These are phyloP conservation scores for Sarcodon sp. DNA, from an alignment of 768 basidiomycete species.

Conservation along the genomic window DNA sequence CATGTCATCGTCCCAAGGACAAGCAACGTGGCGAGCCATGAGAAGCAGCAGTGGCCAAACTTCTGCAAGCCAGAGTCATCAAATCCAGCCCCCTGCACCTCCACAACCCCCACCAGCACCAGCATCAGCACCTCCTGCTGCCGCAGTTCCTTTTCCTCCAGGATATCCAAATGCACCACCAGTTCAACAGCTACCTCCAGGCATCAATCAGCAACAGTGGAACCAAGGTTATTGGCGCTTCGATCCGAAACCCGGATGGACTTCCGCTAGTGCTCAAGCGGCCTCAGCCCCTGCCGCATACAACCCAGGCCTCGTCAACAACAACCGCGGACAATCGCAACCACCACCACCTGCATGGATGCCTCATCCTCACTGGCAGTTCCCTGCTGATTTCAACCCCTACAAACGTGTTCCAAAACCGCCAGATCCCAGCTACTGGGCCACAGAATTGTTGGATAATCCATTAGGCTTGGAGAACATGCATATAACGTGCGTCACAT, in stretches of 20 bases:
- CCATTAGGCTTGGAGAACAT: constrained; percentile 53
- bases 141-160: background rate
- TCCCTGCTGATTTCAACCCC: constrained; percentile 31
- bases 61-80: too few relatives aligned
- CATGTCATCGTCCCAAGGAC: too few relatives aligned
- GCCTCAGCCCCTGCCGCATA: background rate
- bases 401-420: constrained; percentile 51
- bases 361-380: constrained; percentile 15
- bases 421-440: constrained; percentile 55
- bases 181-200: background rate
- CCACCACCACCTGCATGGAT: constrained; percentile 9
- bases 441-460: constrained; percentile 43
- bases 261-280: background rate
- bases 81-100: background rate
- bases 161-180: background rate
- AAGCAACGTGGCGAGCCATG: too few relatives aligned
- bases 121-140: background rate
- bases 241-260: background rate
- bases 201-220: background rate
- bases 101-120: background rate
- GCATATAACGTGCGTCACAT: constrained; percentile 42
- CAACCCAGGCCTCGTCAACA: background rate
- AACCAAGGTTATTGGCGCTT: background rate
- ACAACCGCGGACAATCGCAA: background rate
- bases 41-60: too few relatives aligned